Conservation (phyloP, 306 rosid species). For the Castanopsis chinensis region DNA sequence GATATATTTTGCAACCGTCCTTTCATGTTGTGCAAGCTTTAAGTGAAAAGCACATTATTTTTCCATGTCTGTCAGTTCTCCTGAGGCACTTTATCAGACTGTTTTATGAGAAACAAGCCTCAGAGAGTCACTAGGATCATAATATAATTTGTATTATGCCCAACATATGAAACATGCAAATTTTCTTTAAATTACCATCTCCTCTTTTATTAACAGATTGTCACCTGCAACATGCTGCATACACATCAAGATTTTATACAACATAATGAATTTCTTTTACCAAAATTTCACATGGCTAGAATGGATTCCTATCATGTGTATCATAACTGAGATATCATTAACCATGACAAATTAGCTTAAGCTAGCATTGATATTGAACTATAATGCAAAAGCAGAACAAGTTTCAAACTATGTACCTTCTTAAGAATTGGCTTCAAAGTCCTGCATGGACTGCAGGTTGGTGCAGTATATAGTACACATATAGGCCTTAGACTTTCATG, state of each 20-base stretch:
- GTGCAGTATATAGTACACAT: conserved; percentile 79
- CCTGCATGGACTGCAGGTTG: conserved; percentile 94
- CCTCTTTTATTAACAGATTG: not conserved
- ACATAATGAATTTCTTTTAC: not conserved
- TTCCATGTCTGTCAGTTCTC: not conserved
- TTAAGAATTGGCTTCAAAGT: conserved; percentile 93
- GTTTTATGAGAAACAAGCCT: not conserved
- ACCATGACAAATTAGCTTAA: no score
- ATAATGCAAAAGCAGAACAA: no score
- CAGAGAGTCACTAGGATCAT: not conserved
- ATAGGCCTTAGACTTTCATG: conserved; percentile 95
- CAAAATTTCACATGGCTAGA: not conserved
- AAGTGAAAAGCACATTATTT: not conserved
- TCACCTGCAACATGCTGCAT: not conserved
- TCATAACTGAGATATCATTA: no score
- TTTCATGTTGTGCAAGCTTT: no score
- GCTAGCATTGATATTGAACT: no score
- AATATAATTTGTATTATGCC: not conserved
- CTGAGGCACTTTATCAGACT: not conserved
- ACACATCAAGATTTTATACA: not conserved
- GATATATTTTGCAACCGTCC: no score
- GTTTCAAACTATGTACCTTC: conserved; percentile 76
- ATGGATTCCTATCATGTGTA: not conserved
- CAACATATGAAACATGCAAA: not conserved
- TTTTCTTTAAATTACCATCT: not conserved